Evolutionary conservation across 441 rosid genomes (phyloP), one percentile per base, ranked within the genome.

Genomic region (Brassica balearica): DNA sequence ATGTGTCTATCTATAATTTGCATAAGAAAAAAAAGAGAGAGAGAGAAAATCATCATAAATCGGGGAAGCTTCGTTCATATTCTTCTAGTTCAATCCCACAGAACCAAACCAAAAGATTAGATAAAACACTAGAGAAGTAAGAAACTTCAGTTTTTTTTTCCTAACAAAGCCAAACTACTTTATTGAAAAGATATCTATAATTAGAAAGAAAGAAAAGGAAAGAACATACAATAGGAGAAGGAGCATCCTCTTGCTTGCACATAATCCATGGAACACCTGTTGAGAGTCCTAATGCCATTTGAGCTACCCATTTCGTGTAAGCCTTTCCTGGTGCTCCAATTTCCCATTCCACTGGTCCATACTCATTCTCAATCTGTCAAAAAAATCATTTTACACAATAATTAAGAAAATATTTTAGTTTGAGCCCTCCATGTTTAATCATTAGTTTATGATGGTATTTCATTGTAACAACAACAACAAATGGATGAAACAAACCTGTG

Each of bases 171-270:
- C 22, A 69, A 69, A 69, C 5, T 1, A 34, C 7, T 36, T 56
- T 69, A 10, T 32, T 9, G n/a, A 9, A 1, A 25, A 46, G 6
- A 3, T 29, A 60, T 62, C 6, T 43, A 41, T 48, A 73, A 25
- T 2, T 22, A 29, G 36, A 25, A 32, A 70, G 3, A 65, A 78
- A 9, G 41, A 67, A 25, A 23, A 48, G 8, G 53, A 68, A 61
- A 69, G 29, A 78, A 58, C 84, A 65, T 82, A 90, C 95, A 68
- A 90, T 82, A 65, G 92, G 89, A 41, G 69, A 86, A 74, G 94
- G 92, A 62, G 90, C 94, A 78, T 90, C 90, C 0, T 88, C 90
- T 90, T 90, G 94, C 83, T 90, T 90, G 86, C 95, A 88, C 95
- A 90, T 90, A 77, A 90, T 71, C 95, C 95, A 90, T 55, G 95